Base-by-base conservation (phyloP, 129 eudicot genomes). In the Cynara cardunculus region DNA sequence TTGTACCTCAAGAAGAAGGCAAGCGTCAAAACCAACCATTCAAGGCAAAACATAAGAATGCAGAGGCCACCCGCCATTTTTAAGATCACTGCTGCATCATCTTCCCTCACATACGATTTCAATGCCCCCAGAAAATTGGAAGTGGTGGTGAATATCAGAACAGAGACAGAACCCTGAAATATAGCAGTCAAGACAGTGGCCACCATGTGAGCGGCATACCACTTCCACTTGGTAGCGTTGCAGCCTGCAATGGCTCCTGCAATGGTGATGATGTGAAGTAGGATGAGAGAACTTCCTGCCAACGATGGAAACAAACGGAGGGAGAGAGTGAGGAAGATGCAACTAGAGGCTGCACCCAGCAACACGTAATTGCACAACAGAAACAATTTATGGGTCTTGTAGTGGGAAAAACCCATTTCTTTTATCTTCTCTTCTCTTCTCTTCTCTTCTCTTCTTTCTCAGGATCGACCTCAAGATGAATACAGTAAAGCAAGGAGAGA, bases 281-380 rank as follows among this genome's bases (percentile, higher is more conserved):
- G 85, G 86, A 92, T 87, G 19, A 90, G 78, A 74, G 88, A 73
- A 39, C 80, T 81, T 3, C 97, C 97, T 30, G 78, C 68, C 4
- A 83, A 41, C 0, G 97, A 92, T 0, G 97, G 97, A 69, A 90
- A 1, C 10, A 90, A 85, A 25, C 94, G 94, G 28, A 92, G 93
- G 35, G 97, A 92, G 72, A 92, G 97, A 4, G 92, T 92, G 8
- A 92, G 90, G 91, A 92, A 92, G 49, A 92, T 92, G 93, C 97
- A 92, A 31, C 93, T 86, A 0, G 94, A 90, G 70, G 94, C 94
- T 14, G 94, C 89, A 1, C 90, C 97, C 2, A 92, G 75, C n/a
- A 92, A 69, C 37, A 87, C 59, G 84, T 89, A 92, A 76, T 92
- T 90, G 84, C 86, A 76, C 2, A 88, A 14, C 14, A 92, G 79